Evolutionary conservation across 305 asterid species (phyloP), one percentile per base, ranked within the genome.

Genomic region (Fraxinus xanthoxyloides): DNA sequence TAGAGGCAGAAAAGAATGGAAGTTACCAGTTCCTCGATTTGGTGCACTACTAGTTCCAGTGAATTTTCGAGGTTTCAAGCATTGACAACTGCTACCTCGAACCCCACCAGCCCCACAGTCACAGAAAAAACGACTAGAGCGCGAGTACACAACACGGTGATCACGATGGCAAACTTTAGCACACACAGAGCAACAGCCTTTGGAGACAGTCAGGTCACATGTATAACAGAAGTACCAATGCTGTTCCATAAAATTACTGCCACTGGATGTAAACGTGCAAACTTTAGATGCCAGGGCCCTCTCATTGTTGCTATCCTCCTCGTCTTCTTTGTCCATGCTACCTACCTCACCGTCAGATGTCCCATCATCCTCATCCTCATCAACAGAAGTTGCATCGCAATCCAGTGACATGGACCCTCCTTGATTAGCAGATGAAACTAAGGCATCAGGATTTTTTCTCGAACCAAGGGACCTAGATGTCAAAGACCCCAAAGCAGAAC

Each of bases 31-130:
- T 86, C 87, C 82, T 7, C 92, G 94, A 84, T 83, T 76, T 56
- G 98, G 90, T 77, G 91, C 88, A 84, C 77, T 86, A 83, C 84
- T 90, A 82, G 91, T 87, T 83, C 97, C 97, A 85, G 91, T 87
- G 84, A 90, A 91, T 84, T 95, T 93, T 79, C 99, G 93, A 85
- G 99, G 98, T 86, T 97, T 95, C 90, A 97, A 88, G 89, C 99
- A 95, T 88, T 92, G 98, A 85, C 99, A 97, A 82, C 95, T 92
- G 92, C 93, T 95, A 59, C 99, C 99, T 75, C 98, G 92, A 79
- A 97, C 98, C 82, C 99, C 98, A 73, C 99, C 99, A 17, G 98
- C 99, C 46, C 99, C 99, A 87, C 99, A 97, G 80, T 97, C 99
- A 72, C 99, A 97, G 89, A 97, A 97, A 87, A 97, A 97, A 12